These are phyloP conservation scores for Fusarium succisae DNA, from an alignment of 2,329 filamentous ascomycete species.

Conservation along the genomic window DNA sequence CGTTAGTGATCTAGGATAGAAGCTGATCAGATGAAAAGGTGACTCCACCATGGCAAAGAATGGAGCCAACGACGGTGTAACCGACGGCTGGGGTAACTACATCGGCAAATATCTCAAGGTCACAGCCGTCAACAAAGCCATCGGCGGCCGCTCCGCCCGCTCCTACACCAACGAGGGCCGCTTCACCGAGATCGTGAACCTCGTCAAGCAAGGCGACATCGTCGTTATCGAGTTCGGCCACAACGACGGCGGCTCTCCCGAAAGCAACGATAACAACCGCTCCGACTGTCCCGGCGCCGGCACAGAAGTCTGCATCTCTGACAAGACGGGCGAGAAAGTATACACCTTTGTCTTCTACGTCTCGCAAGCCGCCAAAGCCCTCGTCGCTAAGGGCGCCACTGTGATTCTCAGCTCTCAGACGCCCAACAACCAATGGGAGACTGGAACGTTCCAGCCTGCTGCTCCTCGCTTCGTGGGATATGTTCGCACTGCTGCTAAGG, in stretches of 20 bases:
- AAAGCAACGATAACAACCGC: slow-evolving; percentile 66
- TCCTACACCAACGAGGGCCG: slow-evolving; percentile 73
- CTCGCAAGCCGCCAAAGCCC: slow-evolving; percentile 62
- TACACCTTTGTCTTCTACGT: slow-evolving; percentile 70
- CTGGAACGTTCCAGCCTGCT: slow-evolving; percentile 58
- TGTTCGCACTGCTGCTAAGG: slow-evolving; percentile 52
- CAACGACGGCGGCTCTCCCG: slow-evolving; percentile 72
- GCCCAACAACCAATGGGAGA: slow-evolving; percentile 67
- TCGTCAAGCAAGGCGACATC: slow-evolving; percentile 67
- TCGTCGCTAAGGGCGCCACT: slow-evolving; percentile 66
- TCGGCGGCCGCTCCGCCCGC: slow-evolving; percentile 72
- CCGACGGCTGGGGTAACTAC: slow-evolving; percentile 70
- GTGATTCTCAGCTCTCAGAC: slow-evolving; percentile 69
- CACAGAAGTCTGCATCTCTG: slow-evolving; percentile 58
- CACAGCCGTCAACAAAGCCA: slow-evolving; percentile 69
- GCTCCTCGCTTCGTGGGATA: slow-evolving; percentile 67
- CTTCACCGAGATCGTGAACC: slow-evolving; percentile 65
- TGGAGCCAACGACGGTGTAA: slow-evolving; percentile 52
- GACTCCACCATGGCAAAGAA: slow-evolving; percentile 69
- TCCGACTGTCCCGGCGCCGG: slow-evolving; percentile 67
- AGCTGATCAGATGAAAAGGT: slow-evolving; percentile 37
- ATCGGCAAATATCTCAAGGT: slow-evolving; percentile 58
- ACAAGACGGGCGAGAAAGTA: slow-evolving; percentile 57
- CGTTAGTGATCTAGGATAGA: fast-evolving
- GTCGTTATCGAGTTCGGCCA: slow-evolving; percentile 78